Percentiles rank a stretch among this genome's conserved stretches.
Conservation (phyloP, 73 alveolate species). For the Loxodes magnus region DNA sequence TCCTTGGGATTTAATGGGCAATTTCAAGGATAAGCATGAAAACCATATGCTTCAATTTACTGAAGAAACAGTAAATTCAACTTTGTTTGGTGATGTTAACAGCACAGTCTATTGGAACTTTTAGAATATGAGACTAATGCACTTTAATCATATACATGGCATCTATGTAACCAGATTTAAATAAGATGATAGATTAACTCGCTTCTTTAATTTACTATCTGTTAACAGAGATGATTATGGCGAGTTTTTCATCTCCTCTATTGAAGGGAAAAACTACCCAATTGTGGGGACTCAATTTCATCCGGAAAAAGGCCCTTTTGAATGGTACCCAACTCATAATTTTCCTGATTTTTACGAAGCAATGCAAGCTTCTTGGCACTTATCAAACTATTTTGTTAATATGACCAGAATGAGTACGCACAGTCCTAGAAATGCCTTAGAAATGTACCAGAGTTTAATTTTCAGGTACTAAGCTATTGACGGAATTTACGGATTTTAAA, state of each 20-base stretch:
- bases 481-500: too few species aligned
- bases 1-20: conserved; percentile 3
- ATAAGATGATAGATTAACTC: too few species aligned
- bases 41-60: not conserved
- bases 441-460: too few species aligned
- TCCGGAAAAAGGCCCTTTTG: conserved; percentile 40
- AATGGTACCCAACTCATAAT: conserved; percentile 16
- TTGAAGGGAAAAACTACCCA: conserved; percentile 42
- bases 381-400: conserved; percentile 8
- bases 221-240: too few species aligned
- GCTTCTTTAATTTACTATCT: too few species aligned
- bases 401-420: conserved; percentile 8
- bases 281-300: conserved; percentile 49
- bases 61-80: not conserved
- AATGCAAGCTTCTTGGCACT: conserved; percentile 9
- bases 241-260: too few species aligned
- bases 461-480: too few species aligned
- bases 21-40: conserved; percentile 5
- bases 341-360: conserved; percentile 9
- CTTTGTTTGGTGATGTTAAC: not conserved
- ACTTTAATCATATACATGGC: not conserved
- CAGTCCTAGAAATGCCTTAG: too few species aligned
- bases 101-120: not conserved
- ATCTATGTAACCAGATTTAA: too few species aligned
- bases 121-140: not conserved